These are phyloP conservation scores for Salix purpurea DNA, from an alignment of 345 rosid genomes.

Conservation along the genomic window DNA sequence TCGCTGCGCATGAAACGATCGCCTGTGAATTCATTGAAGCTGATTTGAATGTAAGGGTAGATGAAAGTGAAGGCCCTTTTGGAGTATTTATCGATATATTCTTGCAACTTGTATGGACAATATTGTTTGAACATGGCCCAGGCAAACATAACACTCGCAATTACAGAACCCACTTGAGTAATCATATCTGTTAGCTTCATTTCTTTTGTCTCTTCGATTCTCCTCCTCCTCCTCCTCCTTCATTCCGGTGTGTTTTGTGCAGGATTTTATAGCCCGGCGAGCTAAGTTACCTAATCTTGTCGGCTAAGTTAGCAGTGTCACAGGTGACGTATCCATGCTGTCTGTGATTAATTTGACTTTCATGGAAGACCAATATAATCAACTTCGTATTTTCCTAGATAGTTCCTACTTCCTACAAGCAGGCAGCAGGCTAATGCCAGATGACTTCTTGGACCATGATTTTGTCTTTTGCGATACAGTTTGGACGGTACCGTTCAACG, in stretches of 20 bases:
- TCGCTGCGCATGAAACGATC: constrained; percentile 1
- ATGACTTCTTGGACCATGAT: neutral
- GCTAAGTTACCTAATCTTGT: neutral
- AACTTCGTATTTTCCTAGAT: too few species aligned
- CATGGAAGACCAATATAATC: neutral
- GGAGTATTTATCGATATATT: neutral
- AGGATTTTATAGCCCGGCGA: neutral
- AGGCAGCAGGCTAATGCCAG: neutral
- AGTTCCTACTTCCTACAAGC: too few species aligned
- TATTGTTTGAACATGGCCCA: constrained; percentile 4
- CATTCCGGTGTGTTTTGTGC: neutral
- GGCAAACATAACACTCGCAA: neutral
- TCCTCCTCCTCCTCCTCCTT: neutral
- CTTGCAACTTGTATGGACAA: neutral
- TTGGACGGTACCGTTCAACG: too few species aligned
- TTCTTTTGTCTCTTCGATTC: neutral
- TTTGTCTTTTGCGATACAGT: neutral
- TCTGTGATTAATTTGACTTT: neutral
- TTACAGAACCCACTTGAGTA: neutral
- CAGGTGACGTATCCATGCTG: too few species aligned
- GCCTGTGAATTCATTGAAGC: constrained; percentile 1
- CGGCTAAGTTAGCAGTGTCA: neutral
- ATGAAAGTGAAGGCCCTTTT: neutral
- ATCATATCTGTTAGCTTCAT: neutral
- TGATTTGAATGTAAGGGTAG: constrained; percentile 1